A percentile compares a stretch with the other conserved stretches of the same genome.
Evolutionary conservation across 78 protist genomes (phyloP).

Genomic region (Polysphondylium violaceum): DNA sequence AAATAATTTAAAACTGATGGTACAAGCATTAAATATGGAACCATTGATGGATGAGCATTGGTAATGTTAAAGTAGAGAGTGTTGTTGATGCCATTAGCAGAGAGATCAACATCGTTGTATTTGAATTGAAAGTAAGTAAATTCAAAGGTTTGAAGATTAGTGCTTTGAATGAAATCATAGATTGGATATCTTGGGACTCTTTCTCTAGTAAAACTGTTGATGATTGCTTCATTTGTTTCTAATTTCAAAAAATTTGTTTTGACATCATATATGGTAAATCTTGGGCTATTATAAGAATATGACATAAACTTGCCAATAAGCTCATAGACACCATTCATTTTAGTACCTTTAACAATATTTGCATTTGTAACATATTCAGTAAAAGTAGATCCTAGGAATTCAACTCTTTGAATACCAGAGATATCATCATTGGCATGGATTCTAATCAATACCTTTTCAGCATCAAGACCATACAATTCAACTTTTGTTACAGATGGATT

Average conservation of each 20-base stretch:
- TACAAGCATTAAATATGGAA: neutral
- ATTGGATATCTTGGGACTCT: neutral
- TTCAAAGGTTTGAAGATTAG: neutral
- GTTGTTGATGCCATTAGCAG: neutral
- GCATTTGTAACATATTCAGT: neutral
- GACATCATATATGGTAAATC: neutral
- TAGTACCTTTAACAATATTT: constrained; percentile 1
- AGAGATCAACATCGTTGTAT: constrained; percentile 11
- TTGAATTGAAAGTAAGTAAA: constrained; percentile 19
- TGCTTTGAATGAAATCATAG: neutral
- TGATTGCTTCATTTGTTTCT: neutral
- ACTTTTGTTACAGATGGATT: neutral
- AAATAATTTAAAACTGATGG: neutral
- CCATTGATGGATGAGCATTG: neutral
- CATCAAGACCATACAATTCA: neutral
- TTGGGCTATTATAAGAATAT: neutral
- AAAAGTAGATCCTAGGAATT: too few relatives aligned
- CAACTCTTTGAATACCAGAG: neutral
- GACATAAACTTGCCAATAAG: neutral
- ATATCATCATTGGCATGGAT: constrained; percentile 9
- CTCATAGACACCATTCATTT: constrained; percentile 18
- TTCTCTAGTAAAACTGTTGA: neutral
- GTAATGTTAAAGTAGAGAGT: neutral
- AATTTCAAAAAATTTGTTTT: neutral
- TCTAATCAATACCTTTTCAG: constrained; percentile 1